A percentile compares a stretch with the other conserved stretches of the same genome.
Evolutionary conservation across 116 monocot species (phyloP).

Genomic region (Papilionanthe hybrid): DNA sequence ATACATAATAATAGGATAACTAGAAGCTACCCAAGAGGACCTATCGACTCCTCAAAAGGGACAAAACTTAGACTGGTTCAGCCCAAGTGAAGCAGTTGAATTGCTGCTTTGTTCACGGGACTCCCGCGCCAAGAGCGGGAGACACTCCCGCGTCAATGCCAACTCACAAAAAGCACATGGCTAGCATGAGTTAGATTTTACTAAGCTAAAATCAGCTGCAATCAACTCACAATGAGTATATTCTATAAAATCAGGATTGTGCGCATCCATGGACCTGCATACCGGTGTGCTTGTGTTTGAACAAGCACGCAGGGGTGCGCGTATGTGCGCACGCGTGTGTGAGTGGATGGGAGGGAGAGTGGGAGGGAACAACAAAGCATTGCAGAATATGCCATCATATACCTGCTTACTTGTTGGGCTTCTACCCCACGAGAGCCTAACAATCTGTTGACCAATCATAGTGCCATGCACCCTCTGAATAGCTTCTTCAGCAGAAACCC

Average conservation of each 20-base stretch:
- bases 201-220: neutral
- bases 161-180: neutral
- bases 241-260: neutral
- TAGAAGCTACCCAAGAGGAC: too few relatives aligned
- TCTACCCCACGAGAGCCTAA: constrained; percentile 92
- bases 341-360: neutral
- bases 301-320: neutral
- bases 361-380: neutral
- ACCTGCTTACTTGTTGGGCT: constrained; percentile 73
- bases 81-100: too few relatives aligned
- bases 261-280: neutral
- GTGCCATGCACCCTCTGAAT: constrained; percentile 76
- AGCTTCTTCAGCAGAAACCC: constrained; percentile 87
- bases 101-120: too few relatives aligned
- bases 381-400: neutral
- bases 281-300: neutral
- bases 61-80: too few relatives aligned
- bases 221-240: neutral
- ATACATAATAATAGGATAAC: too few relatives aligned
- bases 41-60: too few relatives aligned
- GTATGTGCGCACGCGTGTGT: neutral
- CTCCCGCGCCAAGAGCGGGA: too few relatives aligned
- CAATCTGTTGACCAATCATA: constrained; percentile 83
- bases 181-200: neutral
- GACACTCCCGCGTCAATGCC: too few relatives aligned